Evolutionary conservation across 768 basidiomycete species (phyloP), one percentile per base, ranked within the genome.

Genomic region (Tylopilus sp.): DNA sequence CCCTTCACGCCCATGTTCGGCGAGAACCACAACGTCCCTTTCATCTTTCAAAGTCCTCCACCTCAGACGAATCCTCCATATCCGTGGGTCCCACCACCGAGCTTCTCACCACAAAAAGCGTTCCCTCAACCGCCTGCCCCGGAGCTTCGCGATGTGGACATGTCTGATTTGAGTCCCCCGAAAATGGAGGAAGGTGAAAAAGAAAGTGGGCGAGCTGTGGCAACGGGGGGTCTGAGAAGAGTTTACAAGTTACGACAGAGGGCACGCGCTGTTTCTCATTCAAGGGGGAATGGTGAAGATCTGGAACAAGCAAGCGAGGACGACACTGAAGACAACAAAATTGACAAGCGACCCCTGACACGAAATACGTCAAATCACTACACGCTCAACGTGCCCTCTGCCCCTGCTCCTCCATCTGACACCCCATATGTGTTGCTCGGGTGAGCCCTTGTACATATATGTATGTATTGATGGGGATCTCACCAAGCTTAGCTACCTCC

Each of bases 371-470:
- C 85, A 43, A 84, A 89, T 64, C 89, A 91, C 63, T 92, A 90
- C 68, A 92, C 90, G 3, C 77, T 92, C 53, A 90, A 92, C 71
- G 76, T 92, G 73, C 79, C 90, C 17, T 77, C 85, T 24, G 77
- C 80, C 17, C 70, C 81, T 24, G 65, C 75, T 24, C 75, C 78
- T 37, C 79, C 72, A 55, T 82, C 83, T 26, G 87, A 90, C 55
- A 71, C 76, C 31, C 95, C 95, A 21, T 91, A 92, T 71, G 74
- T 94, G 49, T 75, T 97, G 26, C 79, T 93, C 45, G 93, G 94
- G 93, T 94, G 60, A 65, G 86, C 28, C 24, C 14, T 47, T 47
- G 55, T 31, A 30, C 26, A 45, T 37, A 19, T 46, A 47, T 34
- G 38, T 50, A 22, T 45, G 53, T 25, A 22, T 37, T 63, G 55